Conservation (phyloP, 495 filamentous ascomycete species). For the Neurospora pannonica region DNA sequence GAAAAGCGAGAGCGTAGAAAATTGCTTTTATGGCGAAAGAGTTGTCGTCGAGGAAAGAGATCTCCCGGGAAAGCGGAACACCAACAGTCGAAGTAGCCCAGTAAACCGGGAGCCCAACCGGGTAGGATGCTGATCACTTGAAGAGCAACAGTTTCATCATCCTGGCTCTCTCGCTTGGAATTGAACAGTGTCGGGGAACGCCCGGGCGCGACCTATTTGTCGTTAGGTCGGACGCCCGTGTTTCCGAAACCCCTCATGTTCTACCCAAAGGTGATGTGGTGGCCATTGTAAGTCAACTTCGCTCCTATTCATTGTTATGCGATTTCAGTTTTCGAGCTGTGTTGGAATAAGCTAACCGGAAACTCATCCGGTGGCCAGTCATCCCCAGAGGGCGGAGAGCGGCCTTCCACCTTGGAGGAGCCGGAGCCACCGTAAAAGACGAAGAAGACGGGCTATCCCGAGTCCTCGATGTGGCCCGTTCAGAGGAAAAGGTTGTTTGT, state of each 20-base stretch:
- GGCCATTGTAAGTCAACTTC: too few relatives aligned
- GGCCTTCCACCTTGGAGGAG: slow-evolving; percentile 25
- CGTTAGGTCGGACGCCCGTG: neutral
- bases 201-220: neutral
- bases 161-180: slow-evolving; percentile 6
- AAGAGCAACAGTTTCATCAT: slow-evolving; percentile 1
- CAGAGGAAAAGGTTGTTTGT: too few relatives aligned
- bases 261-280: too few relatives aligned
- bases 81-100: slow-evolving; percentile 39
- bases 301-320: too few relatives aligned
- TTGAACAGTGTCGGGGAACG: slow-evolving; percentile 20
- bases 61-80: too few relatives aligned
- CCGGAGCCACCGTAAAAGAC: slow-evolving; percentile 96
- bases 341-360: too few relatives aligned
- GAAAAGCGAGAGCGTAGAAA: neutral
- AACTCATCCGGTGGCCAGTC: neutral
- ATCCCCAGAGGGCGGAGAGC: neutral
- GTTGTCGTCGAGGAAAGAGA: neutral
- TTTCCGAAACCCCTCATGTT: neutral
- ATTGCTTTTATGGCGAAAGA: neutral
- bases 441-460: slow-evolving; percentile 69
- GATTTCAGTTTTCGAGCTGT: too few relatives aligned
- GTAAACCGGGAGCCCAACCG: slow-evolving; percentile 57
- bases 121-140: slow-evolving; percentile 31
- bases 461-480: too few relatives aligned